Conservation (phyloP, 1,139 yeast species). For the Candida freyschussii region DNA sequence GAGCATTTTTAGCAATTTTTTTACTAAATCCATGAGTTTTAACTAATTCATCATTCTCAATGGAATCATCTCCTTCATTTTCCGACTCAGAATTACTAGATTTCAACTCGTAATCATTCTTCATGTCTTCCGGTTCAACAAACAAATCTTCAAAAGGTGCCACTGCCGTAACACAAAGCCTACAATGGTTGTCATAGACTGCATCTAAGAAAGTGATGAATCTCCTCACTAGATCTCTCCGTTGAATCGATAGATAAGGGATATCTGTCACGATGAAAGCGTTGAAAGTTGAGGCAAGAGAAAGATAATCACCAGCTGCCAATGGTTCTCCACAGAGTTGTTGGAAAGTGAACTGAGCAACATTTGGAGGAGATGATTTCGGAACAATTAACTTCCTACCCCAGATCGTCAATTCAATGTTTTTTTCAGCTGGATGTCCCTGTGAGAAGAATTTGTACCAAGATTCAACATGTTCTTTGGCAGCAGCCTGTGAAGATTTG, state of each 20-base stretch:
- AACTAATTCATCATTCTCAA: conserved; percentile 56
- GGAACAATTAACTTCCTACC: conserved; percentile 82
- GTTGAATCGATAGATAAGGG: conserved; percentile 73
- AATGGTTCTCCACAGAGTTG: conserved; percentile 82
- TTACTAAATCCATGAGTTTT: conserved; percentile 70
- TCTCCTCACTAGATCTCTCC: conserved; percentile 79
- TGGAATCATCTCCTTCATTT: conserved; percentile 13
- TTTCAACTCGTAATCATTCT: conserved; percentile 49
- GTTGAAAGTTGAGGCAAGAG: conserved; percentile 71
- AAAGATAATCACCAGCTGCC: conserved; percentile 94
- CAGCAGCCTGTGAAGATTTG: conserved; percentile 44
- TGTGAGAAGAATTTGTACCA: conserved; percentile 82
- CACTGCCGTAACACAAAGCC: conserved; percentile 84
- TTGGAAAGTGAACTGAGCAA: conserved; percentile 84
- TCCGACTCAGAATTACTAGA: conserved; percentile 6
- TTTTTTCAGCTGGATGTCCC: conserved; percentile 39
- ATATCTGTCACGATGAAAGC: conserved; percentile 86
- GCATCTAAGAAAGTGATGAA: conserved; percentile 94
- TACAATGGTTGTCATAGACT: conserved; percentile 83
- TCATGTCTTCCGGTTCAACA: conserved; percentile 73
- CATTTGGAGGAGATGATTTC: conserved; percentile 65
- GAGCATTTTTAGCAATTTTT: conserved; percentile 68
- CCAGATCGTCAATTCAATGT: conserved; percentile 64
- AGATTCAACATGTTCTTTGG: conserved; percentile 57
- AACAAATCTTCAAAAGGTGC: conserved; percentile 81